Conservation (phyloP, 1,284 basidiomycete species). For the Moesziomyces antarcticus region DNA sequence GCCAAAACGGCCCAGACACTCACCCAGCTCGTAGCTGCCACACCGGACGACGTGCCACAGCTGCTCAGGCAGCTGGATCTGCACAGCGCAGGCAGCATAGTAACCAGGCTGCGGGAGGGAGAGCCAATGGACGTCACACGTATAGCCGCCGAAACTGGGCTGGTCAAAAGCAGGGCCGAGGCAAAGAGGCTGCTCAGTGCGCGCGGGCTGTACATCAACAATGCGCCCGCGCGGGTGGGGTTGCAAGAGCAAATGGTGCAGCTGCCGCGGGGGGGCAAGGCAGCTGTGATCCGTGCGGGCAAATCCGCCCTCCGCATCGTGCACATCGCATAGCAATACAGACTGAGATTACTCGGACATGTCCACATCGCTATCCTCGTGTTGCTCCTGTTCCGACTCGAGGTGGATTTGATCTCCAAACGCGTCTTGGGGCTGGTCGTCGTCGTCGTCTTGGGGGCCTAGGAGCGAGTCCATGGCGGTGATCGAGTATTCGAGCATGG, state of each 20-base stretch:
- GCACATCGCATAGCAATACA: background rate
- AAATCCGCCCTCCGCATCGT: constrained; percentile 17
- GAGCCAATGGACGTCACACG: background rate
- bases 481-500: constrained; percentile 89
- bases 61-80: background rate
- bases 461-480: constrained; percentile 81
- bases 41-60: background rate
- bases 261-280: background rate
- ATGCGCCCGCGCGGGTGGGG: background rate
- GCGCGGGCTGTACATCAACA: constrained; percentile 41
- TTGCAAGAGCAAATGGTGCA: constrained; percentile 6
- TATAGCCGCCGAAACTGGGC: background rate
- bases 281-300: constrained; percentile 24
- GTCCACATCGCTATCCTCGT: constrained; percentile 4
- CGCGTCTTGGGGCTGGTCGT: constrained; percentile 3
- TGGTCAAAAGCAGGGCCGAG: constrained; percentile 31
- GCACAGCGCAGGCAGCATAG: background rate
- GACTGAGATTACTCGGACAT: constrained; percentile 10
- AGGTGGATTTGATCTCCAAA: constrained; percentile 22
- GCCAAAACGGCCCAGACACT: constrained; percentile 70
- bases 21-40: background rate
- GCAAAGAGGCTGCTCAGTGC: constrained; percentile 22
- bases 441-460: constrained; percentile 45
- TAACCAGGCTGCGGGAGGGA: constrained; percentile 7
- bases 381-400: too few relatives aligned